Evolutionary conservation across 352 stramenopile species (phyloP).

Genomic region (Phytophthora fragariae): DNA sequence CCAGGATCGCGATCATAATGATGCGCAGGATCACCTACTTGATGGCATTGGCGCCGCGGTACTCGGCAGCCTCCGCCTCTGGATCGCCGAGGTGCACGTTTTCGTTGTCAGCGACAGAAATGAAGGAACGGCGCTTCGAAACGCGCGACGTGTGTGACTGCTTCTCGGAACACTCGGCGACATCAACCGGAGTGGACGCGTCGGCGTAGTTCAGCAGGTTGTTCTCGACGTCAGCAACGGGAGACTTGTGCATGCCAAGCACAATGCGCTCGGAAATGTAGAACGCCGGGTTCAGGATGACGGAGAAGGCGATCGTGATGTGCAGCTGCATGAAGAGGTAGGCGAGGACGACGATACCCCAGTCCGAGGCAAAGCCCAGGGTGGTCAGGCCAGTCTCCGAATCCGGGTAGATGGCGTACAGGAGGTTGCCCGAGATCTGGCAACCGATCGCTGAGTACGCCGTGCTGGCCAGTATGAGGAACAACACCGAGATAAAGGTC

Average conservation of each 20-base stretch:
- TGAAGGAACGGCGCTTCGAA: slow-evolving; percentile 47
- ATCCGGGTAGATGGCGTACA: slow-evolving; percentile 60
- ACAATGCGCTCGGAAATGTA: slow-evolving; percentile 59
- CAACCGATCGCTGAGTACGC: slow-evolving; percentile 55
- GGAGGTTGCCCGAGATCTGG: slow-evolving; percentile 63
- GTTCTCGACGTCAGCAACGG: slow-evolving; percentile 37
- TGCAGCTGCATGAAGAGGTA: slow-evolving; percentile 70
- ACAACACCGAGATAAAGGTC: slow-evolving; percentile 45
- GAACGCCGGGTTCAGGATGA: slow-evolving; percentile 60
- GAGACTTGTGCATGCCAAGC: slow-evolving; percentile 55
- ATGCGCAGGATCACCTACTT: slow-evolving; percentile 52
- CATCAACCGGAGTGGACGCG: slow-evolving; percentile 18
- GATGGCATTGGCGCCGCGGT: slow-evolving; percentile 42
- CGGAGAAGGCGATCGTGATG: slow-evolving; percentile 61
- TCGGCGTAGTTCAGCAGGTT: slow-evolving; percentile 33
- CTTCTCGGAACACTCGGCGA: slow-evolving; percentile 23
- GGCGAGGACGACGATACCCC: slow-evolving; percentile 52
- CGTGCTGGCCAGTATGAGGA: slow-evolving; percentile 50
- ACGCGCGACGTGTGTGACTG: slow-evolving; percentile 27
- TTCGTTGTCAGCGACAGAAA: slow-evolving; percentile 53
- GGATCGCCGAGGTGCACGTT: slow-evolving; percentile 28
- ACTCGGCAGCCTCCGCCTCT: slow-evolving; percentile 37
- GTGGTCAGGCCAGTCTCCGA: slow-evolving; percentile 30
- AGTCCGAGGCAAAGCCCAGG: slow-evolving; percentile 48
- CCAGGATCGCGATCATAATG: slow-evolving; percentile 42